Evolutionary conservation across 148 eudicot species (phyloP).

Genomic region (Diospyros lotus): DNA sequence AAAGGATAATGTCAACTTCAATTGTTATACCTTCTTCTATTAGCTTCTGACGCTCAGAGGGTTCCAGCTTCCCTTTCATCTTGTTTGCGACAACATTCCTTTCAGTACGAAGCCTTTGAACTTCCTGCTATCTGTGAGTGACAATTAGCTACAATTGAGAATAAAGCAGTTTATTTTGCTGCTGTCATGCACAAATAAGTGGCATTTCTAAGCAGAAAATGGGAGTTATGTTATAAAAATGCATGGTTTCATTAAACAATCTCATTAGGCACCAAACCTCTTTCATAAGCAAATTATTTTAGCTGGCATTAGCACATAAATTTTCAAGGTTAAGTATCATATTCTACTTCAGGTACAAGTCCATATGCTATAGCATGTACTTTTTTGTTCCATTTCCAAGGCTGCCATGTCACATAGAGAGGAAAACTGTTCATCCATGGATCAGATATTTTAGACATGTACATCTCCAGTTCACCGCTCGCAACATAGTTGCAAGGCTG

Average conservation of each 20-base stretch:
- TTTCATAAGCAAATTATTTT: not conserved
- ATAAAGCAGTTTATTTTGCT: slow-evolving; percentile 19
- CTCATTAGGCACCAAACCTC: not conserved
- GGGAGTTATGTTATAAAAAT: not conserved
- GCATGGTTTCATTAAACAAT: not conserved
- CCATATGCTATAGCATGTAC: not conserved
- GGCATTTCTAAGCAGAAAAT: not conserved
- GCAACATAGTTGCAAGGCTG: not conserved
- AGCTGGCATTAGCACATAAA: not conserved
- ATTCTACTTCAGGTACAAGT: not conserved
- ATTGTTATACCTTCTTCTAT: slow-evolving; percentile 68
- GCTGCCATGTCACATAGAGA: not conserved
- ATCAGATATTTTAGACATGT: not conserved
- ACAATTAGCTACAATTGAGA: slow-evolving; percentile 64
- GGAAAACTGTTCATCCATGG: not conserved
- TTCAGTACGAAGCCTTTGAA: slow-evolving; percentile 82
- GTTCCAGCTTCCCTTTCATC: slow-evolving; percentile 89
- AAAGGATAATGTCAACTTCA: not conserved
- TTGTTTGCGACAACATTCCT: slow-evolving; percentile 90
- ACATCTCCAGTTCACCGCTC: no score
- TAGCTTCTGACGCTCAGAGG: slow-evolving; percentile 73
- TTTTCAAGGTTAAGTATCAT: not conserved
- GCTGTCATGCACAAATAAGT: not conserved
- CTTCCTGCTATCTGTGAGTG: slow-evolving; percentile 91
- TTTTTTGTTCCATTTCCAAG: not conserved